Percentiles rank a stretch among this genome's conserved stretches.
These are phyloP conservation scores for Crotalaria pallida DNA, from an alignment of 306 rosid genomes.

Conservation along the genomic window DNA sequence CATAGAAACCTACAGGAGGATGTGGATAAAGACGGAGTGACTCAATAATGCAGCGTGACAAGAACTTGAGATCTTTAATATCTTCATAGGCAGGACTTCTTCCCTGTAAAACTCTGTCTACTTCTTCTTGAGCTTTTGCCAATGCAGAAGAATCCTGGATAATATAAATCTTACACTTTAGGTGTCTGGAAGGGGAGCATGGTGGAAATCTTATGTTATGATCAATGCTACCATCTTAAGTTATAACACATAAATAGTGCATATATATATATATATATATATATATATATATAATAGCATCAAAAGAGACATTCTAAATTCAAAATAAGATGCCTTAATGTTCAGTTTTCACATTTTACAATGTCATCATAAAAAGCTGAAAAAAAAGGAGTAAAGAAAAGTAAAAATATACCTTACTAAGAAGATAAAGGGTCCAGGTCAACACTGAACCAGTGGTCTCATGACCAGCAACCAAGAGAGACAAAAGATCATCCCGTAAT, in stretches of 20 bases:
- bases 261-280: too few species aligned
- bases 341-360: too few species aligned
- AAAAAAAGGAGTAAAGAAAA: neutral
- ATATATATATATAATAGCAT: too few species aligned
- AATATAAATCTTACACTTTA: conserved; percentile 1
- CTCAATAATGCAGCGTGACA: conserved; percentile 78
- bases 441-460: conserved; percentile 92
- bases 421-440: conserved; percentile 96
- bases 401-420: conserved; percentile 72
- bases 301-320: neutral
- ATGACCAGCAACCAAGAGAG: conserved; percentile 93
- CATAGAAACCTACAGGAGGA: conserved; percentile 68
- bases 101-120: conserved; percentile 79
- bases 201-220: neutral
- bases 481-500: conserved; percentile 87
- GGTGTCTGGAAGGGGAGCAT: neutral
- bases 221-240: neutral
- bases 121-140: conserved; percentile 78
- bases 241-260: neutral
- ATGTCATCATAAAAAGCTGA: conserved; percentile 5
- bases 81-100: conserved; percentile 71
- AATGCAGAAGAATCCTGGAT: conserved; percentile 56
- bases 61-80: conserved; percentile 70
- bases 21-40: conserved; percentile 90
- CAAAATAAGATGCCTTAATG: conserved; percentile 19